Base-by-base conservation (phyloP, 495 filamentous ascomycete species). In the Penicillium argentinense region DNA sequence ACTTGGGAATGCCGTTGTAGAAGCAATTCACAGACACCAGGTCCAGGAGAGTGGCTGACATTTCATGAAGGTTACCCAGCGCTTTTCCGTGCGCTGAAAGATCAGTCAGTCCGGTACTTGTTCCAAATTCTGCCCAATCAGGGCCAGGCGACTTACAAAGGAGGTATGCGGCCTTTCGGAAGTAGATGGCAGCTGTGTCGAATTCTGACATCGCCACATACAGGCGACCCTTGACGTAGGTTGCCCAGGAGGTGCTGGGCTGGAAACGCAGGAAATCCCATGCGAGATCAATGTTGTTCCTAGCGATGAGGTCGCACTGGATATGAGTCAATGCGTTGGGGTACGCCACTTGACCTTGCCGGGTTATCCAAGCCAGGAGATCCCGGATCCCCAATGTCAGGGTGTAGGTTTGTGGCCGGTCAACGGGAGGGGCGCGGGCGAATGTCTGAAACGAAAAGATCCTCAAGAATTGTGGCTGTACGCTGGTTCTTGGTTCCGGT, bases 161-260 rank as follows among this genome's bases (percentile, higher is more conserved):
- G 28, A 85, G 85, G 59, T 86, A 87, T 3, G 89, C 86, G 45
- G 89, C 88, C 53, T 86, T 91, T 41, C 82, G 82, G 67, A 99
- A 97, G 52, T 84, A 81, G 14, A 79, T 68, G 13, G 88, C 78
- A 34, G 95, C 93, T 43, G 78, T 77, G 27, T 80, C 78, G 56
- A 79, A 80, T 55, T 93, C 86, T 16, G 81, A 81, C 57, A 81
- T 81, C 11, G 83, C 79, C 13, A 97, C 74, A 59, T 84, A 78
- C 33, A 93, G 74, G 25, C 95, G 86, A 9, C 87, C 92, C 63
- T 89, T 88, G 11, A 96, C 74, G 63, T 99, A 99, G 1, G 80
- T 85, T 4, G 88, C 81, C 81, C 93, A 97, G 22, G 74, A 60
- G 0, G 77, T 83, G 45, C 73, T 64, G 59, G 80, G 59, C 68